These are phyloP conservation scores for Lipomyces sp. DNA, from an alignment of 805 yeast species.

Conservation along the genomic window DNA sequence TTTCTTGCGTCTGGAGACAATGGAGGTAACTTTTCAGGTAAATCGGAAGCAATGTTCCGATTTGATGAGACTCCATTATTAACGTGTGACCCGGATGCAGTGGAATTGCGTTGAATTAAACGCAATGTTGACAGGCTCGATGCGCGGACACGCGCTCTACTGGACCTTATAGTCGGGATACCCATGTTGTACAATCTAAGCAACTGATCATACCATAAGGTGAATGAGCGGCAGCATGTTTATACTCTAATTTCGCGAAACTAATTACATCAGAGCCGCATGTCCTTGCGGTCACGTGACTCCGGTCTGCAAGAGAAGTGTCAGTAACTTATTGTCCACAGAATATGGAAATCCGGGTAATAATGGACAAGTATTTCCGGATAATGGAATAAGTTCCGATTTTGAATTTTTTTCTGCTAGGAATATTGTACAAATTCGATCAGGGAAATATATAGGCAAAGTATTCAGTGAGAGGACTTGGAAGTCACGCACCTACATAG, in stretches of 20 bases:
- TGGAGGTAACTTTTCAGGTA: slow-evolving; percentile 19
- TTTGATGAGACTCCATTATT: not conserved
- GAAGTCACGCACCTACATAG: not conserved
- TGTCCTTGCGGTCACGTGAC: no score
- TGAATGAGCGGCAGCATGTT: no score
- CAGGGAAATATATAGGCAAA: not conserved
- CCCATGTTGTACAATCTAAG: not conserved
- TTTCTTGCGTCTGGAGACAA: slow-evolving; percentile 23
- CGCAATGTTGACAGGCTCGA: not conserved
- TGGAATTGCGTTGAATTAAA: not conserved
- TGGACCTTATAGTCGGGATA: not conserved
- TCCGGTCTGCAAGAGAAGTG: no score
- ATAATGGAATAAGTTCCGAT: no score
- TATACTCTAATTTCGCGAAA: no score
- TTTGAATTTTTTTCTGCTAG: no score
- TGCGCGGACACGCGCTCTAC: not conserved
- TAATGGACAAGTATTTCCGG: not conserved
- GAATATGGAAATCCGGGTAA: not conserved
- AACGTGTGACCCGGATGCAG: not conserved
- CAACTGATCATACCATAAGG: not conserved
- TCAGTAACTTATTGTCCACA: no score
- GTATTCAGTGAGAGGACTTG: not conserved
- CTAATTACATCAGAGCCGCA: no score
- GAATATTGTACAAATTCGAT: not conserved
- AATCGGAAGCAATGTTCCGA: not conserved